Conservation (phyloP, 495 filamentous ascomycete genomes). For the Tuber umbilicatum region DNA sequence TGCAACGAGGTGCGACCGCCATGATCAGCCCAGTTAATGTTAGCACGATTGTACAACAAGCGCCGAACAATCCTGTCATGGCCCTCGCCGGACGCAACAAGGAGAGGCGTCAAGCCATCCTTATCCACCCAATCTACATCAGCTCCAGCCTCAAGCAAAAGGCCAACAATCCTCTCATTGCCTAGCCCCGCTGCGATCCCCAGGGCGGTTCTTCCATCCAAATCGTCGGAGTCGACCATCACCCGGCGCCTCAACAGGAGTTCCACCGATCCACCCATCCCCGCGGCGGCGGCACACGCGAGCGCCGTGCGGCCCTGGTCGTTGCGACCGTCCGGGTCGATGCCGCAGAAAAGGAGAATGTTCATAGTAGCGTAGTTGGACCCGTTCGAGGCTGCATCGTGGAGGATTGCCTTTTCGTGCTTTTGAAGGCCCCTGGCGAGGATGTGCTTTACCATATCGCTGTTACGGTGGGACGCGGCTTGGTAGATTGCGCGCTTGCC, state of each 20-base stretch:
- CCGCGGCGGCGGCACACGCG: neutral
- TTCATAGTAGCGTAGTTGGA: neutral
- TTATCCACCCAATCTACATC: conserved; percentile 34
- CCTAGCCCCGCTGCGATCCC: conserved; percentile 33
- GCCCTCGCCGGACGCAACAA: conserved; percentile 28
- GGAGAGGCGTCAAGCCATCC: conserved; percentile 39
- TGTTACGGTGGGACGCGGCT: neutral
- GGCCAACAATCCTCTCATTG: conserved; percentile 27
- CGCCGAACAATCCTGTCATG: conserved; percentile 27
- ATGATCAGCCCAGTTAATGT: conserved; percentile 20
- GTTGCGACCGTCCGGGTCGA: neutral
- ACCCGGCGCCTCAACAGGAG: neutral
- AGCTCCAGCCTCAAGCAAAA: conserved; percentile 40
- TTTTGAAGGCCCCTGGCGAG: neutral
- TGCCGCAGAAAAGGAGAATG: neutral
- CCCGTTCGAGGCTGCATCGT: neutral
- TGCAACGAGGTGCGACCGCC: conserved; percentile 30
- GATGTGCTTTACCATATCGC: neutral
- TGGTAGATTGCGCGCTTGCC: neutral
- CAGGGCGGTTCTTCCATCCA: conserved; percentile 37
- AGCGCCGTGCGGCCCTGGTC: neutral
- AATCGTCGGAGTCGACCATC: conserved; percentile 19
- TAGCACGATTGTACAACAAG: conserved; percentile 23
- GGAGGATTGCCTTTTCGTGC: neutral
- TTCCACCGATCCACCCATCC: neutral